Evolutionary conservation across 805 yeast genomes (phyloP).

Genomic region (Pichia scutulata): DNA sequence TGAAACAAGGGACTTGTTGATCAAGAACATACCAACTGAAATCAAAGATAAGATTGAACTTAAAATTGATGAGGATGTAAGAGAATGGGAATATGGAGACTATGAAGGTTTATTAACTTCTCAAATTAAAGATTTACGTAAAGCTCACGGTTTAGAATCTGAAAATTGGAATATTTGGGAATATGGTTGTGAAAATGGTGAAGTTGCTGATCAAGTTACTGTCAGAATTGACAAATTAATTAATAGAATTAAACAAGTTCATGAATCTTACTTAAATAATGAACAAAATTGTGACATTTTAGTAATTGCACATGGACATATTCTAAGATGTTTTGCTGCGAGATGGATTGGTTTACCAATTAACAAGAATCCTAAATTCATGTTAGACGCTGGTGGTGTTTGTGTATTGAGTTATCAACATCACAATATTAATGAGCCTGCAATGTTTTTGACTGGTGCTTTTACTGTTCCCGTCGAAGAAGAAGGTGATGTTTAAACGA

Average conservation of each 20-base stretch:
- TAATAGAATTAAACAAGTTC: constrained; percentile 53
- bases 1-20: constrained; percentile 61
- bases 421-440: constrained; percentile 78
- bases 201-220: constrained; percentile 56
- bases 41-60: constrained; percentile 36
- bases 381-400: constrained; percentile 92
- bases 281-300: constrained; percentile 61
- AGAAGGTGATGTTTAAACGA: constrained; percentile 27
- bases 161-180: constrained; percentile 74
- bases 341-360: constrained; percentile 71
- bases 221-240: constrained; percentile 67
- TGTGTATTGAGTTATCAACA: constrained; percentile 91
- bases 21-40: constrained; percentile 40
- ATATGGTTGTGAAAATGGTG: constrained; percentile 93
- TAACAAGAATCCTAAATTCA: constrained; percentile 62
- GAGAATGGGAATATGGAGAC: constrained; percentile 97
- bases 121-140: constrained; percentile 57
- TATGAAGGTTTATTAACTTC: constrained; percentile 77
- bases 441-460: constrained; percentile 76
- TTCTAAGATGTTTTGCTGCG: constrained; percentile 80
- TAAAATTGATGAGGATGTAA: constrained; percentile 55
- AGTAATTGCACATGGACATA: constrained; percentile 91
- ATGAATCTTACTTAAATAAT: constrained; percentile 42
- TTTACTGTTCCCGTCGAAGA: constrained; percentile 66
- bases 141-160: constrained; percentile 46